Evolutionary conservation across 2,329 filamentous ascomycete genomes (phyloP).

Genomic region (Eutypa lata): DNA sequence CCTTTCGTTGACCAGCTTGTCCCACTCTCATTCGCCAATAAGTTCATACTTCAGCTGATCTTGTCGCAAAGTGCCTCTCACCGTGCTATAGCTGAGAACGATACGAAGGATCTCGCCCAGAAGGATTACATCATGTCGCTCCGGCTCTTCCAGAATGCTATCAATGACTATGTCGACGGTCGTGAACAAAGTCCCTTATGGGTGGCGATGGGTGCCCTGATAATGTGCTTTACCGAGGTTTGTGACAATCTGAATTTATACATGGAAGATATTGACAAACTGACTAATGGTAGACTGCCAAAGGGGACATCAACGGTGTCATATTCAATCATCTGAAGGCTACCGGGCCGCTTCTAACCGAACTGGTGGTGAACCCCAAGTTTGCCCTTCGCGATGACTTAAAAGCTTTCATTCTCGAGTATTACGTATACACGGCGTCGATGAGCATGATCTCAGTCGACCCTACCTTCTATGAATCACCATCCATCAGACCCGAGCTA

Average conservation of each 20-base stretch:
- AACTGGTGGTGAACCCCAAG: slow-evolving; percentile 31
- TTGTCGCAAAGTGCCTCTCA: slow-evolving; percentile 42
- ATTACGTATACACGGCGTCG: slow-evolving; percentile 44
- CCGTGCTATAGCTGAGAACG: slow-evolving; percentile 28
- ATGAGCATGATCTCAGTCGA: slow-evolving; percentile 45
- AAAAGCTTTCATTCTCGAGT: slow-evolving; percentile 44
- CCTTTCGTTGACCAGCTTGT: slow-evolving; percentile 44
- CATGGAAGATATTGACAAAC: neutral
- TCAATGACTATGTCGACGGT: slow-evolving; percentile 32
- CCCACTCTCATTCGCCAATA: slow-evolving; percentile 42
- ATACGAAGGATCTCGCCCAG: slow-evolving; percentile 28
- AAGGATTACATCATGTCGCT: slow-evolving; percentile 35
- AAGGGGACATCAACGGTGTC: slow-evolving; percentile 43
- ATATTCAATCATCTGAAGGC: slow-evolving; percentile 44
- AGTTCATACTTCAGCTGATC: slow-evolving; percentile 43
- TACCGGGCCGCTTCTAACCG: slow-evolving; percentile 38
- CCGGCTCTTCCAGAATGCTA: slow-evolving; percentile 32
- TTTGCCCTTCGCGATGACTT: slow-evolving; percentile 33
- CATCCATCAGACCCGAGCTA: slow-evolving; percentile 29
- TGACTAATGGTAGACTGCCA: slow-evolving; percentile 30
- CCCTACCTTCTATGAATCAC: slow-evolving; percentile 24
- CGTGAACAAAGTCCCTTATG: slow-evolving; percentile 34
- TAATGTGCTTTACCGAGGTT: slow-evolving; percentile 47
- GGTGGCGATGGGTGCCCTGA: slow-evolving; percentile 40
- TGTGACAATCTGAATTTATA: slow-evolving; percentile 2